A percentile compares a stretch with the other conserved stretches of the same genome.
Conservation (phyloP, 2,329 filamentous ascomycete species). For the Shiraia bambusicola region DNA sequence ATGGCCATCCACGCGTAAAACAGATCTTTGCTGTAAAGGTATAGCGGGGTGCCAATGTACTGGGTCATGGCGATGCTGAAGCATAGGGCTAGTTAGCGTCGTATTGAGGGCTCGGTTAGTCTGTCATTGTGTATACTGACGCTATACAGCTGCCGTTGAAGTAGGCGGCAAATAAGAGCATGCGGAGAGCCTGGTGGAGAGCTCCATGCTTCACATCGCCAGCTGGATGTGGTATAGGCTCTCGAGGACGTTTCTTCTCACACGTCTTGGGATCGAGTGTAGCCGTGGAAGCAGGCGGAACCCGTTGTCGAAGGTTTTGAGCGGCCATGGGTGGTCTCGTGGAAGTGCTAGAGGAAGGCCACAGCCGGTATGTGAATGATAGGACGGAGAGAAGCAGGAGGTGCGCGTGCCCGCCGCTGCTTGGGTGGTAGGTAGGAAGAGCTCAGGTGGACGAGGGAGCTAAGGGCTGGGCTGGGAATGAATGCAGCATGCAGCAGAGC, state of each 20-base stretch:
- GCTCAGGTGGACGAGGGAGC: conserved; percentile 17
- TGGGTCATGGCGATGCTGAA: conserved; percentile 63
- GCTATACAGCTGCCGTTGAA: conserved; percentile 48
- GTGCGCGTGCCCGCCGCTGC: conserved; percentile 12
- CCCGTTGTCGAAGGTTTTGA: conserved; percentile 36
- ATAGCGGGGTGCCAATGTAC: conserved; percentile 70
- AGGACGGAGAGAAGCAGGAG: conserved; percentile 5
- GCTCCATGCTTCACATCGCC: conserved; percentile 47
- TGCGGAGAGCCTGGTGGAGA: conserved; percentile 46
- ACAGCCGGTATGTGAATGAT: conserved; percentile 3
- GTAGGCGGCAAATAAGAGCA: conserved; percentile 49
- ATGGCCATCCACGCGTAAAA: conserved; percentile 85
- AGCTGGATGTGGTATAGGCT: conserved; percentile 32
- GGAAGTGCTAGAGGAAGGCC: conserved; percentile 3
- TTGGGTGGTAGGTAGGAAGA: conserved; percentile 2
- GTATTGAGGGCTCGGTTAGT: conserved; percentile 13
- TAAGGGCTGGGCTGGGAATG: conserved; percentile 10
- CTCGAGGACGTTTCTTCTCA: conserved; percentile 11
- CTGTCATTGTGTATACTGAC: conserved; percentile 30
- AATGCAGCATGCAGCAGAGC: conserved; percentile 7
- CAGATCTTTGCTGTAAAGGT: conserved; percentile 69
- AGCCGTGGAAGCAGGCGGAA: conserved; percentile 29
- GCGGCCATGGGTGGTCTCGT: conserved; percentile 27
- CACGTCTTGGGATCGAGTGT: conserved; percentile 15
- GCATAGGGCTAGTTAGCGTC: conserved; percentile 32